These are phyloP conservation scores for Primulina tabacum DNA, from an alignment of 257 asterid genomes.

Conservation along the genomic window DNA sequence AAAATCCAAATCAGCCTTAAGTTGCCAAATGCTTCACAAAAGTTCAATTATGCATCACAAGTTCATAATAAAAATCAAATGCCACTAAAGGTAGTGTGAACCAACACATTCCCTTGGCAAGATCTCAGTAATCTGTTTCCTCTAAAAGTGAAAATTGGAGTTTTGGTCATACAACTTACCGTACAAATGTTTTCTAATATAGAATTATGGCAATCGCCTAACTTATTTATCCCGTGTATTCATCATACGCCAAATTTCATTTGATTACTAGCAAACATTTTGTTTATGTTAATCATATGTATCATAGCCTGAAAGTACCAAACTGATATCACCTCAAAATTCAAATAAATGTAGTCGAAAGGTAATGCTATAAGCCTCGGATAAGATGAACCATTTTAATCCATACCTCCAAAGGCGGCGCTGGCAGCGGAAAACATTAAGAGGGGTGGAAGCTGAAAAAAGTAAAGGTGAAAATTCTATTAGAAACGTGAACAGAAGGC, in stretches of 20 bases:
- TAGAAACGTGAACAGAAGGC: background rate
- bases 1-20: constrained; percentile 1
- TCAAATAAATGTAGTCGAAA: background rate
- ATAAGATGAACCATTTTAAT: constrained; percentile 6
- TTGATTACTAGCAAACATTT: background rate
- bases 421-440: constrained; percentile 73
- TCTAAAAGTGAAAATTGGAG: constrained; percentile 2
- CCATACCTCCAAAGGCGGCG: constrained; percentile 88
- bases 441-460: constrained; percentile 62
- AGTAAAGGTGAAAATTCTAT: constrained; percentile 16
- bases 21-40: background rate
- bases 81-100: constrained; percentile 1
- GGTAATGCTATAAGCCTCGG: background rate
- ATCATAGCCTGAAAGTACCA: background rate
- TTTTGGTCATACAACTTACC: background rate
- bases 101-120: background rate
- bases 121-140: background rate
- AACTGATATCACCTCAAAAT: constrained; percentile 10
- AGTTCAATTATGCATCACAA: background rate
- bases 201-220: background rate
- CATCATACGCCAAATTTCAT: background rate
- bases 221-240: background rate
- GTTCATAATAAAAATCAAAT: background rate
- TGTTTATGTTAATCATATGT: background rate
- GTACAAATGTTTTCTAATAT: background rate